Evolutionary conservation across 2,329 filamentous ascomycete species (phyloP), one percentile per base, ranked within the genome.

Genomic region (Fusarium buharicum): DNA sequence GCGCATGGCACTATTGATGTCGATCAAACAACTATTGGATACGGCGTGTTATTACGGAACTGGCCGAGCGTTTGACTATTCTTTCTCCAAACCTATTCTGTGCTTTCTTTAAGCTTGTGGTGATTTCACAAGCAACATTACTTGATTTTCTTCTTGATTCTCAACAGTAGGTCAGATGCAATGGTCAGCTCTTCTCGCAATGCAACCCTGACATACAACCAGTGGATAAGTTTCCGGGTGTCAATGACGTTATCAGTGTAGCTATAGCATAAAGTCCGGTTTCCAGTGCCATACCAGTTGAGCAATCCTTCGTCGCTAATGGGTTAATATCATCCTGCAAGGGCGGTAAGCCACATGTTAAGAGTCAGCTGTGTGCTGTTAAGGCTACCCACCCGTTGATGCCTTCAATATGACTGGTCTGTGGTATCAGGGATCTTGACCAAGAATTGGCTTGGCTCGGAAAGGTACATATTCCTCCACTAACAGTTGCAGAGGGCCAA

Each of bases 341-440:
- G 45, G 50, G 54, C 41, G 11, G 36, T 39, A 56, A 43, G 33
- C 40, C 55, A 55, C 55, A 55, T 59, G 56, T 41, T 10, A 24
- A 24, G 0, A 10, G 37, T 59, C 56, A 59, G 36, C 36, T 37
- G 36, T 37, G 36, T 20, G 12, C 17, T 11, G 10, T 20, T 11
- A 10, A 7, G 18, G 36, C 36, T 37, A 13, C 31, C 43, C 33
- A 39, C 28, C 47, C 14, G 17, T 11, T 13, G 16, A 17, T 18
- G 14, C 11, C 17, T 41, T 33, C 33, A 40, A 40, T 47, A 10
- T 16, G 10, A 50, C 45, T 55, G 37, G 37, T 31, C 45, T 28
- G 33, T 37, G 6, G 34, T 34, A 12, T 16, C 40, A 46, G 16
- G 49, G 49, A 46, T 51, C 49, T 30, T 33, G 14, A 6, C 49